Evolutionary conservation across 2,329 filamentous ascomycete species (phyloP).

Genomic region (Neofusicoccum sp.): DNA sequence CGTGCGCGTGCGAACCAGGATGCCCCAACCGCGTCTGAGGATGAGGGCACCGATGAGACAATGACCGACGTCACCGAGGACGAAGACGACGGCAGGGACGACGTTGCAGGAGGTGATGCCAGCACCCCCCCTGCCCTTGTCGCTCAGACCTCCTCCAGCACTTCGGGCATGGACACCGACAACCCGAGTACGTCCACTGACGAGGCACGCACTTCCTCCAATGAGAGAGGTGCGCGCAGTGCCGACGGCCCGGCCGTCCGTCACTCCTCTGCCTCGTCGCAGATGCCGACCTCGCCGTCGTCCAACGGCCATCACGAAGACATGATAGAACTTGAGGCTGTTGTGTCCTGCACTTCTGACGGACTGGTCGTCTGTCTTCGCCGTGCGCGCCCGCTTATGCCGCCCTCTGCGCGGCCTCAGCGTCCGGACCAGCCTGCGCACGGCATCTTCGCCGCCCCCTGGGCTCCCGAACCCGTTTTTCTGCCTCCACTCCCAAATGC

Average conservation of each 20-base stretch:
- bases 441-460: constrained; percentile 76
- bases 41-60: constrained; percentile 43
- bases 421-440: constrained; percentile 42
- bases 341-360: constrained; percentile 89
- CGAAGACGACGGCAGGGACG: constrained; percentile 43
- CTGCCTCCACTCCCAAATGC: constrained; percentile 34
- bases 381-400: constrained; percentile 68
- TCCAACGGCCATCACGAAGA: constrained; percentile 23
- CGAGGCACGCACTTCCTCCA: not conserved
- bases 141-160: not conserved
- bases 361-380: constrained; percentile 80
- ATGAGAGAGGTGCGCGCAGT: not conserved
- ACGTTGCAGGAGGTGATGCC: constrained; percentile 23
- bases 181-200: constrained; percentile 19
- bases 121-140: not conserved
- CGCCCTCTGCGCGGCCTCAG: constrained; percentile 51
- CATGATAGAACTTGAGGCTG: constrained; percentile 75
- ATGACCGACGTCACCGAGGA: constrained; percentile 51
- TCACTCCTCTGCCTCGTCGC: constrained; percentile 1
- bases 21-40: constrained; percentile 47
- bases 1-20: constrained; percentile 42
- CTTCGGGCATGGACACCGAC: constrained; percentile 15
- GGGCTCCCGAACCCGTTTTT: constrained; percentile 66
- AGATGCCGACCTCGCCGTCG: constrained; percentile 24
- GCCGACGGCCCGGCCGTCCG: not conserved